Base-by-base conservation (phyloP, 495 filamentous ascomycete genomes). In the Monascus purpureus region DNA sequence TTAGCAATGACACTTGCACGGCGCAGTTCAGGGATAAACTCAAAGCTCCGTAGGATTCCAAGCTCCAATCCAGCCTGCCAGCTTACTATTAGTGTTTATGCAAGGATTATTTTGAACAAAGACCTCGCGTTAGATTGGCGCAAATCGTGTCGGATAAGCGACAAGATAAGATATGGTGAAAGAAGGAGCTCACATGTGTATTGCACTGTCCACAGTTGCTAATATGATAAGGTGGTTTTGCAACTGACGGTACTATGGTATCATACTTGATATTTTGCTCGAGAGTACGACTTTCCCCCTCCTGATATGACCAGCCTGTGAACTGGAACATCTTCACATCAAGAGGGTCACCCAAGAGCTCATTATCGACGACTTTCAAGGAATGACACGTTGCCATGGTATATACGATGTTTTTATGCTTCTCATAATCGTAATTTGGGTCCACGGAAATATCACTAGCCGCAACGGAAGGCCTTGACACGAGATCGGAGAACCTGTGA, bases 291-390 rank as follows among this genome's bases (percentile, higher is more conserved):
- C 55, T 33, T 32, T 55, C 77, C 2, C 85, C 82, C 59, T 99
- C 90, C 49, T 93, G 77, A 42, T 78, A 99, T 1, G 73, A 70
- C 92, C 92, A 99, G 4, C 72, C 71, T 1, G 92, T 99, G 44
- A 94, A 99, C 44, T 93, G 77, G 48, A 99, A 99, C 92, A 99
- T 99, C 48, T 96, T 96, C 28, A 95, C 60, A 53, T 99, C 92
- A 9, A 99, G 66, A 18, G 92, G 92, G 53, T 99, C 92, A 4
- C 92, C 92, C 13, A 99, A 60, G 11, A 94, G 63, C 43, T 95
- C 84, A 26, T 70, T 76, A 38, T 99, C 87, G 11, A 96, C 75
- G 22, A 77, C 68, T 17, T 85, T 73, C 11, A 99, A 63, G 2
- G 88, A 92, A 49, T 99, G 92, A 36, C 92, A 99, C 6, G 90